These are phyloP conservation scores for Metarhizium brunneum DNA, from an alignment of 2,329 filamentous ascomycete species.

Conservation along the genomic window DNA sequence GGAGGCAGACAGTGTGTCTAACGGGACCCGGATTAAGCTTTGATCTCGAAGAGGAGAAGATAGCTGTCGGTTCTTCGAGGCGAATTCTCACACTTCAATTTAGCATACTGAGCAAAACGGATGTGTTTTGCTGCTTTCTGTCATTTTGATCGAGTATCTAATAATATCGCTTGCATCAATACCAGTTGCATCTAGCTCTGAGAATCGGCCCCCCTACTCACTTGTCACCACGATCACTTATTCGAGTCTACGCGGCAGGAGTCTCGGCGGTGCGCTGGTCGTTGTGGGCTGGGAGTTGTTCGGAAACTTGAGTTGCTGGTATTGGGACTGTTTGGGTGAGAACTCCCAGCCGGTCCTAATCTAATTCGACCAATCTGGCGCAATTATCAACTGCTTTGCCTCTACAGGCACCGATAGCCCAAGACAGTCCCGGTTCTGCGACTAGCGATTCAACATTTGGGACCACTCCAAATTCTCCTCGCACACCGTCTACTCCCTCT, in stretches of 20 bases:
- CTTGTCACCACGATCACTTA: neutral
- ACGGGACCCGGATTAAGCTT: neutral
- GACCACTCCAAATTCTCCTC: slow-evolving; percentile 24
- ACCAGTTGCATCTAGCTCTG: neutral
- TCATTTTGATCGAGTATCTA: neutral
- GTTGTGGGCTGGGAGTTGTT: neutral
- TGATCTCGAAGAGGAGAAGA: neutral
- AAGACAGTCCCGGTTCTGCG: slow-evolving; percentile 22
- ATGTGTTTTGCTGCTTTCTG: neutral
- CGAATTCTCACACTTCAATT: neutral
- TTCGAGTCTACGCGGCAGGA: neutral
- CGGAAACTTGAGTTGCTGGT: slow-evolving; percentile 2
- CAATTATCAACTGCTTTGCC: slow-evolving; percentile 22
- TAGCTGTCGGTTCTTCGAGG: neutral
- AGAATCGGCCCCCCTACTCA: neutral
- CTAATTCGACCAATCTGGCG: slow-evolving; percentile 22
- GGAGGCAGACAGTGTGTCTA: neutral
- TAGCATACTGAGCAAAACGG: neutral
- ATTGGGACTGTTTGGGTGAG: slow-evolving; percentile 26
- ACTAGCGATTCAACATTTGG: slow-evolving; percentile 22
- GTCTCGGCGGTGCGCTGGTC: neutral
- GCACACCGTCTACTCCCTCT: slow-evolving; percentile 24
- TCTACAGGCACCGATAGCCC: slow-evolving; percentile 22
- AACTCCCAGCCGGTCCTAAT: slow-evolving; percentile 22
- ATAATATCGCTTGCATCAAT: neutral